Base-by-base conservation (phyloP, 345 rosid species). In the Erysimum cheiranthoides region DNA sequence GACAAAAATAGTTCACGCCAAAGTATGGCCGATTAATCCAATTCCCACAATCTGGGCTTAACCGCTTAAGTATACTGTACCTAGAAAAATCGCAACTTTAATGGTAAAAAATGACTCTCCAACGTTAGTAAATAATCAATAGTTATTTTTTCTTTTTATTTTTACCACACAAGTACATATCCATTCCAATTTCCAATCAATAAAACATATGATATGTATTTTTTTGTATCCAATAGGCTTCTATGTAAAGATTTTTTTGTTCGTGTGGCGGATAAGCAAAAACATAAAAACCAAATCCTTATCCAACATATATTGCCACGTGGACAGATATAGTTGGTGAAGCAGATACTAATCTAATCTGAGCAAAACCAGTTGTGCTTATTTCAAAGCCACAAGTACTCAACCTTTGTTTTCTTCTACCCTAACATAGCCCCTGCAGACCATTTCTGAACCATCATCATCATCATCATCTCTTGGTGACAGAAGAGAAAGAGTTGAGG, bases 261-360 rank as follows among this genome's bases (percentile, higher is more conserved):
- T 6, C 42, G 32, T 62, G 79, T 76, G 75, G 71, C 51, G 58
- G 64, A 70, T 76, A 54, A 70, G 56, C 39, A 66, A 8, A 42
- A 32, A 13, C 59, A 45, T 6, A 58, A 25, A 27, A 70, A 43
- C 81, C 49, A 71, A 77, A 88, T 88, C 88, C 82, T 84, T 84
- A 90, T 85, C 95, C 79, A 68, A 62, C 10, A 9, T 61, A 8
- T 5, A 39, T 61, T 30, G 56, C 88, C 87, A 89, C 80, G 87
- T 91, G 98, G 75, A 65, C 58, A 83, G 2, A 68, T 79, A 74
- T 70, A 42, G 86, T 89, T 93, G 97, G 98, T 60, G 70, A 83
- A 39, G 35, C 64, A 84, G 91, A 93, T 91, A 81, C 70, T 35
- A 79, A 84, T 78, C 91, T 86, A 49, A 92, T 90, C 96, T 77